Conservation (phyloP, 2,329 filamentous ascomycete genomes). For the Colletotrichum brevisporum region DNA sequence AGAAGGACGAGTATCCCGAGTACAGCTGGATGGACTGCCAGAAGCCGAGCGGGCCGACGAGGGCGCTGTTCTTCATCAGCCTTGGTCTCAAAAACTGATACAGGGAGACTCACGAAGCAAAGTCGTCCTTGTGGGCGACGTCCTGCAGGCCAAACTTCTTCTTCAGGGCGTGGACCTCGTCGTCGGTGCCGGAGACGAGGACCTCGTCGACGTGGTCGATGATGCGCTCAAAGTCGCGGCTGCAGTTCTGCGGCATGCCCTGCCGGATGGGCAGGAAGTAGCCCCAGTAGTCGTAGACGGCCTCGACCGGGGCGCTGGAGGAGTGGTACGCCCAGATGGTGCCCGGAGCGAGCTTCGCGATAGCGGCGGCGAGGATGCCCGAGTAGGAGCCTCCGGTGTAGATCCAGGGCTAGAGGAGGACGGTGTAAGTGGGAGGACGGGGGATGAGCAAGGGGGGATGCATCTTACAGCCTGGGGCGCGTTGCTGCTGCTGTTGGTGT, state of each 20-base stretch:
- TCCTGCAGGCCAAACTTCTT: slow-evolving; percentile 64
- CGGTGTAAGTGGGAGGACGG: neutral
- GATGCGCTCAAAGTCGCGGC: slow-evolving; percentile 64
- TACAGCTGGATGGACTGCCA: slow-evolving; percentile 56
- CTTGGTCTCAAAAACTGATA: no score
- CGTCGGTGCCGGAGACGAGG: slow-evolving; percentile 56
- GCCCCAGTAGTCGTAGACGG: slow-evolving; percentile 70
- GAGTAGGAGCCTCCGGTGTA: slow-evolving; percentile 69
- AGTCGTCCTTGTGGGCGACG: slow-evolving; percentile 65
- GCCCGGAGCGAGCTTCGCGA: slow-evolving; percentile 63
- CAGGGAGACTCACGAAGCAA: slow-evolving; percentile 51
- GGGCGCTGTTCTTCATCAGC: slow-evolving; percentile 37
- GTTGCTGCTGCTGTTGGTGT: slow-evolving; percentile 61
- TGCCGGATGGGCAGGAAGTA: slow-evolving; percentile 70
- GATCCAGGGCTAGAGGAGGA: slow-evolving; percentile 63
- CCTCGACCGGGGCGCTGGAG: slow-evolving; percentile 68
- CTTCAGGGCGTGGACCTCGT: slow-evolving; percentile 62
- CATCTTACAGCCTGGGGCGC: slow-evolving; percentile 59
- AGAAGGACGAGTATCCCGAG: slow-evolving; percentile 52
- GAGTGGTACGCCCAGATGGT: slow-evolving; percentile 74
- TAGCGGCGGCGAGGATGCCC: slow-evolving; percentile 70
- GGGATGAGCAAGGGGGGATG: fast-evolving
- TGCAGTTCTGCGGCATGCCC: slow-evolving; percentile 73
- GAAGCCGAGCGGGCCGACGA: slow-evolving; percentile 44
- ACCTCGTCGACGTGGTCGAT: slow-evolving; percentile 68